phyloP scores from a whole-genome alignment of 257 asterid species.

The Voacanga thouarsii region DNA sequence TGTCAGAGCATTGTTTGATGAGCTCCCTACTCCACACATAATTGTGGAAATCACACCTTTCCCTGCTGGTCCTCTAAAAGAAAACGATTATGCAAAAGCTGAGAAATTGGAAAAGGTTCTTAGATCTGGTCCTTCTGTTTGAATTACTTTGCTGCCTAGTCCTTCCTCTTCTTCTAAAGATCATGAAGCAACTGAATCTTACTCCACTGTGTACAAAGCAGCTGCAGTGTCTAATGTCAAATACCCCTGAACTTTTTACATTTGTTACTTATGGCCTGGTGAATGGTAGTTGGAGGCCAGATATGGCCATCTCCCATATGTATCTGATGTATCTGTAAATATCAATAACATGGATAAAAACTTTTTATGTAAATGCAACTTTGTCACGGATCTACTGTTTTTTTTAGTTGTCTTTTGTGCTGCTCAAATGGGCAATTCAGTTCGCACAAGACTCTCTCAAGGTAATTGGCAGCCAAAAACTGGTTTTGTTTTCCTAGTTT shows the following conservation, averaged over 20 bases:
- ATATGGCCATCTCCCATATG: neutral
- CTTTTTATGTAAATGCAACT: neutral
- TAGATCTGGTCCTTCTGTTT: constrained; percentile 73
- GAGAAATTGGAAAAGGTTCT: constrained; percentile 89
- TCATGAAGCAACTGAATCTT: neutral
- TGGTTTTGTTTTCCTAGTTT: too few species aligned
- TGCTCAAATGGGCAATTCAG: too few species aligned
- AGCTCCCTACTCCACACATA: constrained; percentile 92
- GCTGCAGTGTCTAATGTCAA: neutral
- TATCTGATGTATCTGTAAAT: constrained; percentile 15
- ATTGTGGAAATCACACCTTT: constrained; percentile 78
- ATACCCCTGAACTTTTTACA: neutral
- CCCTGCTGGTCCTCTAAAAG: constrained; percentile 84
- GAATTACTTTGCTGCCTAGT: constrained; percentile 20
- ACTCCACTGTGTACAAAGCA: neutral
- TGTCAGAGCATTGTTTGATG: constrained; percentile 89
- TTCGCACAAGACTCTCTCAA: neutral
- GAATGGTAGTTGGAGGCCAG: neutral
- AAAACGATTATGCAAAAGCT: constrained; percentile 78
- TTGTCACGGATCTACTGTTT: neutral
- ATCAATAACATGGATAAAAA: constrained; percentile 1
- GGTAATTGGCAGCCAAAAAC: too few species aligned
- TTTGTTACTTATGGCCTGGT: neutral
- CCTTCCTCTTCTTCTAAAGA: neutral
- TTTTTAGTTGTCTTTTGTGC: neutral